These are phyloP conservation scores for Clarkia xantiana DNA, from an alignment of 345 rosid species.

Conservation along the genomic window DNA sequence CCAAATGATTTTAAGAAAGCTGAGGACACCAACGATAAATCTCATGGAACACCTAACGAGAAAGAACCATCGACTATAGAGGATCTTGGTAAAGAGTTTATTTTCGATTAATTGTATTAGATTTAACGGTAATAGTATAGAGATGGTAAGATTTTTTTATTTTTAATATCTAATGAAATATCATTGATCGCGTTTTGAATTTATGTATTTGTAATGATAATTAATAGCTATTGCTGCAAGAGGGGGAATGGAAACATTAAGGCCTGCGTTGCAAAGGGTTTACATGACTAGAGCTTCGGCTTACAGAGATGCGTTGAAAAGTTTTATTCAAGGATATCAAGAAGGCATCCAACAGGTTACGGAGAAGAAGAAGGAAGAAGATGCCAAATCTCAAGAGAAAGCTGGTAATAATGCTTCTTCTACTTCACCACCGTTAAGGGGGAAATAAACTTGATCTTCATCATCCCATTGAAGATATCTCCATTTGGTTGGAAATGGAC, in stretches of 20 bases:
- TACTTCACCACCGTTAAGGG: slow-evolving; percentile 6
- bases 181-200: background rate
- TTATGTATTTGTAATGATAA: slow-evolving; percentile 6
- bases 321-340: slow-evolving; percentile 65
- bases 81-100: slow-evolving; percentile 58
- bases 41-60: slow-evolving; percentile 14
- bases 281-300: slow-evolving; percentile 87
- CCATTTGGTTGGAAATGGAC: no score
- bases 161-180: no score
- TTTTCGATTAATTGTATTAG: background rate
- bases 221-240: slow-evolving; percentile 65
- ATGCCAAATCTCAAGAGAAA: slow-evolving; percentile 20
- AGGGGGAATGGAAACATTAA: slow-evolving; percentile 85
- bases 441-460: slow-evolving; percentile 13
- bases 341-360: slow-evolving; percentile 62
- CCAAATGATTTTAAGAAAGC: slow-evolving; percentile 66
- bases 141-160: no score
- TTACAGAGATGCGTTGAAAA: slow-evolving; percentile 63
- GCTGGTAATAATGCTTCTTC: slow-evolving; percentile 3
- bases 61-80: slow-evolving; percentile 63
- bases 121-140: no score
- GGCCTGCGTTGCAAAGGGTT: slow-evolving; percentile 78
- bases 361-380: slow-evolving; percentile 30
- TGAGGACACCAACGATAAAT: slow-evolving; percentile 26
- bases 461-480: no score